Conservation (phyloP, 2,329 filamentous ascomycete species). For the Hypoxylon sp. region DNA sequence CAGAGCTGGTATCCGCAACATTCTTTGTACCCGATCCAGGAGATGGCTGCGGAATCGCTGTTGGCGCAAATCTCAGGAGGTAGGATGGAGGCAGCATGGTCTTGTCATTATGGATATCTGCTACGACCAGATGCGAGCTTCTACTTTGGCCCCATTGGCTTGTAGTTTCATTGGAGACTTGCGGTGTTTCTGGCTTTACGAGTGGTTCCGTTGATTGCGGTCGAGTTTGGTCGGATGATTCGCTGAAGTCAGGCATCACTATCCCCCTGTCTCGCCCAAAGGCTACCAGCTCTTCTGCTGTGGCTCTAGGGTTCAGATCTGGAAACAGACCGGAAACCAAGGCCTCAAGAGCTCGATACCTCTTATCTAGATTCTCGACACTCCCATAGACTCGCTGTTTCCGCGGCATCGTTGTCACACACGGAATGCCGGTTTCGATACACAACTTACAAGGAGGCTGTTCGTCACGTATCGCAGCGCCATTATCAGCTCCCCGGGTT, state of each 20-base stretch:
- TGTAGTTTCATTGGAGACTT: background rate
- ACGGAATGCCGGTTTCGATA: conserved; percentile 56
- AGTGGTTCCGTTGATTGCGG: conserved; percentile 1
- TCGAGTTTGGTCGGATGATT: conserved; percentile 18
- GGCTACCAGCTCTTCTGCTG: conserved; percentile 57
- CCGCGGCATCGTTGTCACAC: conserved; percentile 60
- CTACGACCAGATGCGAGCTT: conserved; percentile 25
- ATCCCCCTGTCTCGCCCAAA: conserved; percentile 58
- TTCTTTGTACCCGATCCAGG: conserved; percentile 12
- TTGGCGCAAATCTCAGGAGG: conserved; percentile 16
- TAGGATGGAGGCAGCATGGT: conserved; percentile 42
- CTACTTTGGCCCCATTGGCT: background rate
- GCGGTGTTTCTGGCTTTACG: conserved; percentile 7
- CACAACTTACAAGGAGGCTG: conserved; percentile 58
- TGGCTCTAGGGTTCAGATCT: conserved; percentile 55
- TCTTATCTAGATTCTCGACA: conserved; percentile 61
- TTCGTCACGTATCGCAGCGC: conserved; percentile 39
- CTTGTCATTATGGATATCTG: conserved; percentile 29
- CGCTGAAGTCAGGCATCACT: conserved; percentile 54
- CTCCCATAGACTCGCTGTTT: conserved; percentile 63
- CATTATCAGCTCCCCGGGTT: conserved; percentile 10
- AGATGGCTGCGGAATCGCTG: conserved; percentile 9
- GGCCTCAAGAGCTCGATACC: conserved; percentile 60
- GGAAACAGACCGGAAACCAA: conserved; percentile 60
- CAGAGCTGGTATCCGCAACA: conserved; percentile 8